Evolutionary conservation across 108 stramenopile species (phyloP).

Genomic region (Nannochloropsis salina): DNA sequence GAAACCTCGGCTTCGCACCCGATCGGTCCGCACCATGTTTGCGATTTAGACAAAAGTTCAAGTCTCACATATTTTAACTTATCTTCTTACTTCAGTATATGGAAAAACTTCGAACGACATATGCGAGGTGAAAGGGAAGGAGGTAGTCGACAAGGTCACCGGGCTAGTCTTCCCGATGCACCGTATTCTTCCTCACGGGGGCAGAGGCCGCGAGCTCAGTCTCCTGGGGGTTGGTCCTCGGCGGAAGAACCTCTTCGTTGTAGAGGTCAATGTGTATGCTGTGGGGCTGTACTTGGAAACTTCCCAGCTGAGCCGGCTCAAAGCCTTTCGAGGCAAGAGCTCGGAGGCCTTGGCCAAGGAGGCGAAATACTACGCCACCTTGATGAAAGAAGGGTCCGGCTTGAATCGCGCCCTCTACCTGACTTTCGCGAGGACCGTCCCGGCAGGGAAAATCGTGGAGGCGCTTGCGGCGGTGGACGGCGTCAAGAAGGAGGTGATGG

Average conservation of each 20-base stretch:
- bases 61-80: too few species aligned
- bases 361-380: background rate
- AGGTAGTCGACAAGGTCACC: background rate
- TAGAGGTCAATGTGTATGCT: background rate
- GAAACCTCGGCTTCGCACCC: too few species aligned
- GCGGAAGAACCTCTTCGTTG: background rate
- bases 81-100: background rate
- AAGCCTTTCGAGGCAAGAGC: background rate
- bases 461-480: background rate
- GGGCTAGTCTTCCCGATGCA: background rate
- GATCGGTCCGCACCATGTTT: too few species aligned
- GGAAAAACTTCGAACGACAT: background rate
- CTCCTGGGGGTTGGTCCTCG: background rate
- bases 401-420: background rate
- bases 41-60: too few species aligned
- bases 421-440: background rate
- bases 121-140: background rate
- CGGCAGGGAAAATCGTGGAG: background rate
- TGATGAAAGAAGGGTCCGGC: conserved; percentile 3
- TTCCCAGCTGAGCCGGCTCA: background rate
- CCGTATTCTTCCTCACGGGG: conserved; percentile 1
- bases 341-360: background rate
- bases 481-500: background rate
- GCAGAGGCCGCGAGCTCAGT: background rate
- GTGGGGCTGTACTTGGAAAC: background rate